Evolutionary conservation across 805 yeast genomes (phyloP), one percentile per base, ranked within the genome.

Genomic region (Pichia insulana): DNA sequence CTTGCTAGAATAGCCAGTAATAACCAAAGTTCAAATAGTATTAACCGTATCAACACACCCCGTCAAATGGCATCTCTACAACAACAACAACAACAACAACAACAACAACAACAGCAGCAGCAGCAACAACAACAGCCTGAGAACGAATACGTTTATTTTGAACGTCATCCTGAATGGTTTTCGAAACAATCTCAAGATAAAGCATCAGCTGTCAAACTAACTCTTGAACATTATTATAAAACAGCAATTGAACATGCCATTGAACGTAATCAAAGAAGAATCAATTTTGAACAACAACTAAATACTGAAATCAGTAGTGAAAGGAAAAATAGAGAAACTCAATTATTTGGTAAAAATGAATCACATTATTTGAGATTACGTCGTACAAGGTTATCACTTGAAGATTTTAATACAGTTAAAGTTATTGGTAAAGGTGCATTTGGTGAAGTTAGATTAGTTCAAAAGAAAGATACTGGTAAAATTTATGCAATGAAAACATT

Each of bases 391-490:
- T 68, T 88, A 41, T 74, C 87, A 1, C 67, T 87, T 34, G 92
- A 83, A 33, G 97, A 88, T 64, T 85, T 88, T 64, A 75, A 70
- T 45, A 88, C 96, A 1, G 94, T 88, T 42, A 87, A 87, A 63
- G 96, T 83, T 30, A 76, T 71, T 50, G 98, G 98, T 39, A 92
- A 92, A 61, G 98, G 98, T 49, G 96, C 98, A 0, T 92, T 92
- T 67, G 98, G 98, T 48, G 97, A 88, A 58, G 98, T 92, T 30
- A 74, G 97, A 48, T 69, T 92, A 41, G 97, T 92, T 12, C 97
- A 92, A 58, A 90, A 89, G 68, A 72, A 69, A 41, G 98, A 92
- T 62, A 83, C 92, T 1, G 95, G 96, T 41, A 82, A 84, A 63
- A 89, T 84, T 30, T 88, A 80, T 67, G 96, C 95, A 38, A 92